phyloP scores from a whole-genome alignment of 257 asterid genomes.

The Plectranthus barbatus region DNA sequence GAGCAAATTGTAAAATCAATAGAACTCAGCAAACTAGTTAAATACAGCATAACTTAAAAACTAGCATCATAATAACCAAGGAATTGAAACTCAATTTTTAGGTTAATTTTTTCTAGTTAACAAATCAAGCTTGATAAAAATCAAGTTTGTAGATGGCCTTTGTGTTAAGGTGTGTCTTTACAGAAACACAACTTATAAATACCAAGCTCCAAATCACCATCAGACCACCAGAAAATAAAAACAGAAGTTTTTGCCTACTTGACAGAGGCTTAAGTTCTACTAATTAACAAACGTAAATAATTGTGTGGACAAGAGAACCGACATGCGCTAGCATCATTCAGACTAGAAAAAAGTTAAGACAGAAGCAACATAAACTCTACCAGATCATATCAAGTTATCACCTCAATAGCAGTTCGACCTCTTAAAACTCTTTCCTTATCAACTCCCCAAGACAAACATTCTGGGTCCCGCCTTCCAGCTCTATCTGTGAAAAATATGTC shows the following conservation, averaged over 20 bases:
- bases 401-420: constrained; percentile 93
- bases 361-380: constrained; percentile 6
- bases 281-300: not conserved
- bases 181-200: not conserved
- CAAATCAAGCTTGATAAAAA: not conserved
- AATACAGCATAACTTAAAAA: not conserved
- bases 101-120: not conserved
- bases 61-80: not conserved
- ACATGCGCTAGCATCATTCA: not conserved
- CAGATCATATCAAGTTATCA: constrained; percentile 24
- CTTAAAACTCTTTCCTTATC: constrained; percentile 87
- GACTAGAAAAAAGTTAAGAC: not conserved
- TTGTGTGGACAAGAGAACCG: not conserved
- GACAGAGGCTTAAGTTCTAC: not conserved
- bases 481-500: constrained; percentile 87
- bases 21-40: constrained; percentile 5
- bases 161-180: not conserved
- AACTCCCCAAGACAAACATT: constrained; percentile 93
- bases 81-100: not conserved
- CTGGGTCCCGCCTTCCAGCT: constrained; percentile 80
- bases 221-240: not conserved
- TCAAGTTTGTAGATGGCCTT: not conserved
- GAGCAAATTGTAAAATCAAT: constrained; percentile 14
- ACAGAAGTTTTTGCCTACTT: not conserved
- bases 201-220: not conserved